Evolutionary conservation across 768 basidiomycete species (phyloP).

Genomic region (Tricholoma terreum): DNA sequence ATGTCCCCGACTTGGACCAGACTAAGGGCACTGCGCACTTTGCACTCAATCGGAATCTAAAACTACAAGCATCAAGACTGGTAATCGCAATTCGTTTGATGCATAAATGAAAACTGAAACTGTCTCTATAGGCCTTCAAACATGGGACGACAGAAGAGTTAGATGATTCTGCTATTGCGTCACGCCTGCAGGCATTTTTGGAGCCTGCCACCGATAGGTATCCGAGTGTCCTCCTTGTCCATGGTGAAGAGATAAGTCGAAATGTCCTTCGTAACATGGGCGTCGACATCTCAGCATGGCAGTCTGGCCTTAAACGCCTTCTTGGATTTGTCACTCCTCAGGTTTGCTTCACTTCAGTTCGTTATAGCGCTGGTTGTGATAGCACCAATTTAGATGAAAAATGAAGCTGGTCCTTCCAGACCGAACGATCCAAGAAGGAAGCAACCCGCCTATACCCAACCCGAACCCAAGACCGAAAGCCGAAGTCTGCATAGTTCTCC

Average conservation of each 20-base stretch:
- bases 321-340: slow-evolving; percentile 16
- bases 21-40: slow-evolving; percentile 23
- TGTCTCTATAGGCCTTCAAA: slow-evolving; percentile 22
- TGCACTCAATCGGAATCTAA: slow-evolving; percentile 11
- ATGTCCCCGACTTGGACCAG: slow-evolving; percentile 16
- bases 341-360: background rate
- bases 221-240: slow-evolving; percentile 48
- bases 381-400: slow-evolving; percentile 4
- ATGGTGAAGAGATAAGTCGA: slow-evolving; percentile 36
- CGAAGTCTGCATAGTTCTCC: background rate
- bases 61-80: slow-evolving; percentile 11
- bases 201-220: slow-evolving; percentile 1
- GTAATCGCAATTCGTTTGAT: background rate
- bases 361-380: background rate
- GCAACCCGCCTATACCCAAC: background rate
- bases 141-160: slow-evolving; percentile 26
- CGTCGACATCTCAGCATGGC: slow-evolving; percentile 40
- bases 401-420: slow-evolving; percentile 1
- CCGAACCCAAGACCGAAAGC: background rate
- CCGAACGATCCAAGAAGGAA: slow-evolving; percentile 1
- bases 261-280: slow-evolving; percentile 40
- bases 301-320: slow-evolving; percentile 35
- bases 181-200: slow-evolving; percentile 18
- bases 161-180: slow-evolving; percentile 12
- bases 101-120: background rate